phyloP scores from a whole-genome alignment of 164 flowering plant species.

The Saururus chinensis region DNA sequence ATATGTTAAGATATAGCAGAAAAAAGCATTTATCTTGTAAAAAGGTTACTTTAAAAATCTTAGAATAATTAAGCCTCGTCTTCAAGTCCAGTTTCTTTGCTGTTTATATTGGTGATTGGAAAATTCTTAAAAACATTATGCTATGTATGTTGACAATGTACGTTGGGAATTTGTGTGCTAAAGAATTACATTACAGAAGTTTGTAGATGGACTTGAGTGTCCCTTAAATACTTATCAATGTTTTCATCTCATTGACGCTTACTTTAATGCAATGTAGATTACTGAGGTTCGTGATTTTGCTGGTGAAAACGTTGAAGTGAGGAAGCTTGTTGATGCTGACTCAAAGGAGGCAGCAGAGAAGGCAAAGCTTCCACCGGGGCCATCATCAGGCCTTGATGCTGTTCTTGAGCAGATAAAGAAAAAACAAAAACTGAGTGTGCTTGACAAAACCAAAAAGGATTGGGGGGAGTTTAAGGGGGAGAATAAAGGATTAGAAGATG shows the following conservation, averaged over 20 bases:
- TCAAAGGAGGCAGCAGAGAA: conserved; percentile 75
- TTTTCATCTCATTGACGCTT: not conserved
- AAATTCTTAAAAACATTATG: not conserved
- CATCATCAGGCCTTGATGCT: conserved; percentile 79
- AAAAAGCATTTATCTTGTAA: too few relatives aligned
- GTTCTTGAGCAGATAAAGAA: conserved; percentile 91
- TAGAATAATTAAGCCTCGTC: too few relatives aligned
- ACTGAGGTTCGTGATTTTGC: conserved; percentile 90
- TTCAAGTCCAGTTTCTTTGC: too few relatives aligned
- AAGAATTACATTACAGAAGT: too few relatives aligned
- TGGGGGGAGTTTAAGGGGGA: conserved; percentile 97
- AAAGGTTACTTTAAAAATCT: too few relatives aligned
- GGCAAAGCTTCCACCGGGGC: conserved; percentile 30
- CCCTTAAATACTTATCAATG: not conserved
- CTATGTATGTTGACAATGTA: not conserved
- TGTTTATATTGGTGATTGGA: too few relatives aligned
- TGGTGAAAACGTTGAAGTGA: conserved; percentile 69
- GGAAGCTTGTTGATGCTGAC: conserved; percentile 67
- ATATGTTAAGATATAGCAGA: too few relatives aligned
- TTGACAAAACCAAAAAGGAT: conserved; percentile 93
- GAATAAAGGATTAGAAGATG: conserved; percentile 73
- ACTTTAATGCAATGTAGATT: conserved; percentile 26
- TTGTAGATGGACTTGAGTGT: too few relatives aligned
- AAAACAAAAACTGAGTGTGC: conserved; percentile 87
- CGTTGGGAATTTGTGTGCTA: too few relatives aligned